Percentiles rank a stretch among this genome's conserved stretches.
phyloP scores from a whole-genome alignment of 1,284 basidiomycete species.

The Ustilago cynodontis region DNA sequence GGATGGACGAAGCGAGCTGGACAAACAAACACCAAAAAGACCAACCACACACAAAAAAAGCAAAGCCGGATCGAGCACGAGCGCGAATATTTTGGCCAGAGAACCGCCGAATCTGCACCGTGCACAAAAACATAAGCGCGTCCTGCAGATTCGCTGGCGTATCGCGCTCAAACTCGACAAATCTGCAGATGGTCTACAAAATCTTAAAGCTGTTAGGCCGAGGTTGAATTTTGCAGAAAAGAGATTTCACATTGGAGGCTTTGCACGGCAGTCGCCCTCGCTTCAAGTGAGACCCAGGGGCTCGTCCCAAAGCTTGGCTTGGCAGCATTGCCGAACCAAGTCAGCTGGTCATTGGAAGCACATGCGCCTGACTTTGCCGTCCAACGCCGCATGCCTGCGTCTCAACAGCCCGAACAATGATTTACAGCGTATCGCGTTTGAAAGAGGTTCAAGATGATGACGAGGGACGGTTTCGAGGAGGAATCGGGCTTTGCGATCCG shows the following conservation, averaged over 20 bases:
- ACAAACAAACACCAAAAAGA: constrained; percentile 4
- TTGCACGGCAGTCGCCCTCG: neutral
- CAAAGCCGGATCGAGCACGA: neutral
- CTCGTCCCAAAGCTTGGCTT: neutral
- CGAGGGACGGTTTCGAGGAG: no score
- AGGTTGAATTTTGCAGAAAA: neutral
- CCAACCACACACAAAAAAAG: neutral
- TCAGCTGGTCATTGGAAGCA: neutral
- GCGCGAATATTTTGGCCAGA: neutral
- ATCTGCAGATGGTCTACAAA: neutral
- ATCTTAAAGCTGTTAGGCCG: neutral
- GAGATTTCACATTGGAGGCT: no score
- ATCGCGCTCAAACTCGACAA: constrained; percentile 1
- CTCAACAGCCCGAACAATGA: no score
- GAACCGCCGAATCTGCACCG: neutral
- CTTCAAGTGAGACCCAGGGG: neutral
- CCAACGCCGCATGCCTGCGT: neutral
- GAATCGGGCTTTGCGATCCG: constrained; percentile 1
- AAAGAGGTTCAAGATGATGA: neutral
- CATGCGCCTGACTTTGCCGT: neutral
- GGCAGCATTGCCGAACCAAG: neutral
- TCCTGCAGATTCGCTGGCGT: neutral
- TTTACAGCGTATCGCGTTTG: neutral
- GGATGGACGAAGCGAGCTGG: neutral
- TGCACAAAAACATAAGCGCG: neutral